Conservation (phyloP, 306 rosid species). For the Spatholobus suberectus region DNA sequence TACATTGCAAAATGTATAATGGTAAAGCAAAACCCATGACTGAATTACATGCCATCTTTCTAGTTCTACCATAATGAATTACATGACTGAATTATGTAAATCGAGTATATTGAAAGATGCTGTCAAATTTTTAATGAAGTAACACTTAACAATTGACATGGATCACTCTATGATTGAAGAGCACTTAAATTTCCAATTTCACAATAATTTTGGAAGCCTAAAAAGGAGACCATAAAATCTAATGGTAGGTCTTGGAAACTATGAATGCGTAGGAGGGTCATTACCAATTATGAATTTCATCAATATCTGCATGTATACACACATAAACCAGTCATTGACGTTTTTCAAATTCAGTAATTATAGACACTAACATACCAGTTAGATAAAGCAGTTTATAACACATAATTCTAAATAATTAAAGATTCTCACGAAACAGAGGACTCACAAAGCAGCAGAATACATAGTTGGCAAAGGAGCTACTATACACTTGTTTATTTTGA, state of each 20-base stretch:
- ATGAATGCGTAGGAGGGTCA: constrained; percentile 11
- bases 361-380: background rate
- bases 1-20: background rate
- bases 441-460: constrained; percentile 91
- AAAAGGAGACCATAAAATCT: background rate
- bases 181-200: constrained; percentile 16
- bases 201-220: constrained; percentile 11
- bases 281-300: background rate
- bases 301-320: background rate
- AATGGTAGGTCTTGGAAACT: background rate
- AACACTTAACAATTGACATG: constrained; percentile 1
- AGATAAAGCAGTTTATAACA: background rate
- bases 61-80: constrained; percentile 22
- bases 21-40: constrained; percentile 22
- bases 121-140: background rate
- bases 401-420: background rate
- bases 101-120: constrained; percentile 2
- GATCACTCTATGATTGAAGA: background rate
- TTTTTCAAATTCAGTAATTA: constrained; percentile 33
- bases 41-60: constrained; percentile 18
- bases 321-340: background rate
- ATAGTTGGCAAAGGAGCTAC: constrained; percentile 96
- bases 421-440: constrained; percentile 36
- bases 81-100: constrained; percentile 6
- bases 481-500: constrained; percentile 90